These are phyloP conservation scores for Wilhelminamyces savonicus DNA, from an alignment of 805 yeast species.

Conservation along the genomic window DNA sequence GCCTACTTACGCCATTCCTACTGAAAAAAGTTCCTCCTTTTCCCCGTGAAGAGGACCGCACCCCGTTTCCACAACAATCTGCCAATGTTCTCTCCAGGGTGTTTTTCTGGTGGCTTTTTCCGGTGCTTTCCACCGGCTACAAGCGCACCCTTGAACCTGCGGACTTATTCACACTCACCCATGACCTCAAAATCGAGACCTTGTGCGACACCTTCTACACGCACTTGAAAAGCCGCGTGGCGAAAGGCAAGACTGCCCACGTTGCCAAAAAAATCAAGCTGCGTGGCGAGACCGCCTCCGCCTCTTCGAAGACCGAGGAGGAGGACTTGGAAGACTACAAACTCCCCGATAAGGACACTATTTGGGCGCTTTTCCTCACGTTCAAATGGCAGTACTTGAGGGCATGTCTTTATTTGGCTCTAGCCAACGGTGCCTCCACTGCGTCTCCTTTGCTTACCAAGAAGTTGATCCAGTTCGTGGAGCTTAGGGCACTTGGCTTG, in stretches of 20 bases:
- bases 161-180: conserved; percentile 44
- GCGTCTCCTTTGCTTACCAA: conserved; percentile 31
- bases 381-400: conserved; percentile 22
- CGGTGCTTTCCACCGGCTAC: conserved; percentile 61
- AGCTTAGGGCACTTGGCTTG: conserved; percentile 17
- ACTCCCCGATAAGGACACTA: conserved; percentile 16
- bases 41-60: conserved; percentile 46
- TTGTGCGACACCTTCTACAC: conserved; percentile 22
- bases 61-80: conserved; percentile 34
- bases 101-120: conserved; percentile 65
- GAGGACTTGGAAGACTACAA: conserved; percentile 26
- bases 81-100: conserved; percentile 35
- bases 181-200: conserved; percentile 25
- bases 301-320: conserved; percentile 13
- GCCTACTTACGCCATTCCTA: conserved; percentile 28
- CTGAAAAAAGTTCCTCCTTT: conserved; percentile 41
- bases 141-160: conserved; percentile 62
- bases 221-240: conserved; percentile 7
- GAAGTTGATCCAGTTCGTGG: conserved; percentile 32
- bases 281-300: conserved; percentile 16
- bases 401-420: conserved; percentile 14
- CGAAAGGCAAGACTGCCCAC: conserved; percentile 10
- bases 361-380: conserved; percentile 20
- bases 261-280: conserved; percentile 18
- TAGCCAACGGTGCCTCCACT: conserved; percentile 20